Conservation (phyloP, 345 rosid genomes). For the Syzygium aqueum region DNA sequence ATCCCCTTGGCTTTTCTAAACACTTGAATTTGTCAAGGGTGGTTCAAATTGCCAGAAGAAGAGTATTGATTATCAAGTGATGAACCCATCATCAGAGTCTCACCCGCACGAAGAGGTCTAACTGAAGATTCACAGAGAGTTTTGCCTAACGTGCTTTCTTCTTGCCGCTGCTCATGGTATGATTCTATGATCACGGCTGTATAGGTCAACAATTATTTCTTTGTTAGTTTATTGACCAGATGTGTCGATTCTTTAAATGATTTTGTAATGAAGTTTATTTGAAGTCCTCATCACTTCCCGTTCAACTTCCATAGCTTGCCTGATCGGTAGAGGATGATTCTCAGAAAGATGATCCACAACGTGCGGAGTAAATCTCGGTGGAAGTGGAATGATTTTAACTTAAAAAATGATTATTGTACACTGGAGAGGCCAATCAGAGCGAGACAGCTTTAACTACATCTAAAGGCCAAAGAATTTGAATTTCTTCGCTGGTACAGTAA, state of each 20-base stretch:
- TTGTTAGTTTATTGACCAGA: not conserved
- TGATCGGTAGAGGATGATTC: not conserved
- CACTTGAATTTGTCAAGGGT: not conserved
- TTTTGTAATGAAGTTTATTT: not conserved
- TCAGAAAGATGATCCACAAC: not conserved
- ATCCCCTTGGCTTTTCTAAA: not conserved
- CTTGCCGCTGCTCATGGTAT: not conserved
- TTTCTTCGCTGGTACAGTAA: no score
- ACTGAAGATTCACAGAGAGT: not conserved
- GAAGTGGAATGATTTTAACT: no score
- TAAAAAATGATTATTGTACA: no score
- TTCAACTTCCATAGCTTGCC: not conserved
- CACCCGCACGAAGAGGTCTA: not conserved
- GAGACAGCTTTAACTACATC: no score
- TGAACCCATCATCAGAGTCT: not conserved
- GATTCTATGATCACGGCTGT: not conserved
- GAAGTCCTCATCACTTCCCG: not conserved
- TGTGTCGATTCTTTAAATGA: not conserved
- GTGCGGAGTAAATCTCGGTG: not conserved
- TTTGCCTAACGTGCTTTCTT: not conserved
- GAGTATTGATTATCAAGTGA: not conserved
- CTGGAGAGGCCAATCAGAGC: no score
- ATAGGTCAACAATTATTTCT: not conserved
- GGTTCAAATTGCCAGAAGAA: not conserved
- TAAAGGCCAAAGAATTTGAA: no score